Evolutionary conservation across 2,329 filamentous ascomycete genomes (phyloP), one percentile per base, ranked within the genome.

Genomic region (Conoideocrella luteorostrata): DNA sequence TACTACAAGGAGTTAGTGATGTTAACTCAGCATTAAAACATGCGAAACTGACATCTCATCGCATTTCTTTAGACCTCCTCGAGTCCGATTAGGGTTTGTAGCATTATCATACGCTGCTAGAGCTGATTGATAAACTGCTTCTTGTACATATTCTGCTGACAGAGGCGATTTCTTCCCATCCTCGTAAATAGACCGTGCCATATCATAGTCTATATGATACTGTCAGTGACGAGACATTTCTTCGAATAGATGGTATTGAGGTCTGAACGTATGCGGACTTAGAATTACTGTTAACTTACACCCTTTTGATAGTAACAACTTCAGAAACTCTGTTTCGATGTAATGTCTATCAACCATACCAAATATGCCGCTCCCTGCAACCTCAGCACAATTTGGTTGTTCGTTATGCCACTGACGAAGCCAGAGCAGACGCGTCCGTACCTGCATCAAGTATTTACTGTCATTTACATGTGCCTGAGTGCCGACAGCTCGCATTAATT

Each of bases 61-160:
- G 36, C 85, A 88, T 60, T 81, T 87, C 63, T 87, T 88, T 55
- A 93, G 72, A 0, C 84, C 84, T 13, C 87, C 87, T 51, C 86
- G 74, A 2, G 77, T 86, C 44, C 79, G 78, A 53, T 91, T 89
- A 1, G 85, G 84, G 55, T 93, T 93, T 18, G 84, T 86, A 3
- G 87, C 86, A 56, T 87, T 87, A 56, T 93, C 87, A 56, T 89
- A 93, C 4, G 83, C 77, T 43, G 77, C 72, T 67, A 89, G 75
- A 2, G 83, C 82, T 37, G 80, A 72, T 1, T 70, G 70, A 33
- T 86, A 66, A 7, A 88, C 68, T 1, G 79, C 77, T 4, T 78
- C 72, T 55, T 80, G 76, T 2, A 88, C 63, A 6, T 71, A 59
- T 3, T 72, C 61, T 3, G 59, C 55, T 2, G 72, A 55, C 3